Base-by-base conservation (phyloP, 2,329 filamentous ascomycete species). In the Xylariaceae sp. region DNA sequence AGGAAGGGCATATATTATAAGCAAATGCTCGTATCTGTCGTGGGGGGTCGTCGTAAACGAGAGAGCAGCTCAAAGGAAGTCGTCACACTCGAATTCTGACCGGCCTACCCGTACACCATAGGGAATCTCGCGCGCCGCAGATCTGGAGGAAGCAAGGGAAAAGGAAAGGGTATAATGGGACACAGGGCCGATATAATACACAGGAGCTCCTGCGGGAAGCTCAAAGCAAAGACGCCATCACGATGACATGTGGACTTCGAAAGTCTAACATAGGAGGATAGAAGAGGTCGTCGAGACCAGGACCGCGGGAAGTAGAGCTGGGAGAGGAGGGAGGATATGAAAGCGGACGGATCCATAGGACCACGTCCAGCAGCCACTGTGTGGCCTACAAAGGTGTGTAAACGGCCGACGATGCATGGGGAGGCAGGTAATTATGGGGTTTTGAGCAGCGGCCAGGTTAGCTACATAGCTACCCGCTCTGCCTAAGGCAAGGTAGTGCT, bases 311-410 rank as follows among this genome's bases (percentile, higher is more conserved):
- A n/a, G 47, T 44, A 51, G 50, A 47, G 50, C 51, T 51, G 51
- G 56, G 56, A 57, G 58, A 58, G 58, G 52, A 59, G 55, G 55
- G 56, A 57, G 56, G 61, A 67, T 68, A 69, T 68, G 68, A 67
- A 68, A 43, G 43, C 53, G 52, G 50, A 49, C 45, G 45, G 45
- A 41, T 38, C 42, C 43, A 46, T 47, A 50, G 32, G 36, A 57
- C 48, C 42, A 43, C 44, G 50, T 52, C 39, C 34, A 44, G 36
- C 35, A 40, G 35, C 46, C 24, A 40, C 43, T 43, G 40, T 47
- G 42, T 37, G 45, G 39, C 34, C 25, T 43, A 40, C 36, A 36
- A 40, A 41, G 44, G 43, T 49, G 45, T 44, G 42, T 46, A 49
- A 47, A 46, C 40, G 44, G 34, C 38, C 33, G 31, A 41, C 41